Base-by-base conservation (phyloP, 164 flowering plant species). In the Magnolia officinalis region DNA sequence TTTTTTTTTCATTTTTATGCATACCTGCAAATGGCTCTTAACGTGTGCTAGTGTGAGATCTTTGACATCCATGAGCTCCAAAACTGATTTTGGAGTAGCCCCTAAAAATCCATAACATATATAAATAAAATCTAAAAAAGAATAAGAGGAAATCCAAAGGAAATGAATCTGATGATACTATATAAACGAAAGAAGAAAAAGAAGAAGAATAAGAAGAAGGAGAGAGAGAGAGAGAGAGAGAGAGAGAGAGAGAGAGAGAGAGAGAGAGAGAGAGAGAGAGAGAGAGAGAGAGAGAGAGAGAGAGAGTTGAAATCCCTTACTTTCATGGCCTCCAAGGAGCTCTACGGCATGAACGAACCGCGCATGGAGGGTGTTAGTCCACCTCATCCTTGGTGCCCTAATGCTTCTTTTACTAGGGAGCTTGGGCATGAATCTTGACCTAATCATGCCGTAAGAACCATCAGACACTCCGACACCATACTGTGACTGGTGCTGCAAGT, bases 21-120 rank as follows among this genome's bases (percentile, higher is more conserved):
- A 50, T 82, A 90, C 94, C 94, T 90, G 94, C 75, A 90, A 79
- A 84, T 90, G 94, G 80, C 90, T 88, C 82, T 90, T 90, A 50
- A 90, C 94, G 86, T 90, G 94, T 82, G 94, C 94, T 72, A 90
- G 76, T n/a, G 94, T 90, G 61, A 90, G 90, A 82, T 90, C 94
- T 77, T 90, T 90, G 21, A 89, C 92, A 86, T 88, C 92, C 94
- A 90, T 90, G 59, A 90, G 94, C 86, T 90, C 94, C 37, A 90
- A 88, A 79, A 90, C 94, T 55, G 94, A 90, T 83, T 90, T 90
- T 61, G 94, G 94, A 52, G 94, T 90, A 2, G 94, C 94, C 82
- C 94, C 94, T 90, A 67, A 24, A 50, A 74, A 63, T 69, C 72
- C 80, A n/a, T 49, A 8, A 73, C 13, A 76, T 10, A 20, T 6